Evolutionary conservation across 352 stramenopile genomes (phyloP).

Genomic region (Phytophthora hibernalis): DNA sequence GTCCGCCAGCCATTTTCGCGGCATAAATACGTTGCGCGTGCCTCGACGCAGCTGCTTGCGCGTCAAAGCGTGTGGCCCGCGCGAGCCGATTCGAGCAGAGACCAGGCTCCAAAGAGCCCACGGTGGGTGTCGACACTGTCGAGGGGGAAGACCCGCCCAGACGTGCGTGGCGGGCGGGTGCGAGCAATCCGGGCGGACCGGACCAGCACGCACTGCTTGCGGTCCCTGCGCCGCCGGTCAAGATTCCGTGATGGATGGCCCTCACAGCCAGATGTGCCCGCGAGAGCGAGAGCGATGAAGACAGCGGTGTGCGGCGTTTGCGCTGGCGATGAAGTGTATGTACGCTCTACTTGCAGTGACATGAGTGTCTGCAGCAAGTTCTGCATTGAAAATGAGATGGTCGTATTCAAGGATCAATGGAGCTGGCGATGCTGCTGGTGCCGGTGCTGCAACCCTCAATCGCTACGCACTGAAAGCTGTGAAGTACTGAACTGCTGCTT

Average conservation of each 20-base stretch:
- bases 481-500: too few species aligned
- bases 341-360: too few species aligned
- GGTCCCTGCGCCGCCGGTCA: conserved; percentile 8
- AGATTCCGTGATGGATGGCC: conserved; percentile 4
- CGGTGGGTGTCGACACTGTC: not conserved
- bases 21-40: conserved; percentile 28
- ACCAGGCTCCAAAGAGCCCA: conserved; percentile 8
- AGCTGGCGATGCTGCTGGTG: too few species aligned
- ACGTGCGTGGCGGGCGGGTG: conserved; percentile 16
- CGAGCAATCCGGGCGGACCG: conserved; percentile 3
- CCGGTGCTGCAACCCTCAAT: too few species aligned
- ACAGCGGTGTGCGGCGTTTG: not conserved
- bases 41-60: conserved; percentile 22
- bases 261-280: conserved; percentile 14
- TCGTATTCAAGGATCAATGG: too few species aligned
- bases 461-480: too few species aligned
- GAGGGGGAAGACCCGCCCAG: not conserved
- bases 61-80: conserved; percentile 13
- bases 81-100: conserved; percentile 2
- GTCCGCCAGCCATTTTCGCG: conserved; percentile 18
- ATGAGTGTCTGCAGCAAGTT: too few species aligned
- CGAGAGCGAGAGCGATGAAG: not conserved
- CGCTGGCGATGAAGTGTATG: too few species aligned
- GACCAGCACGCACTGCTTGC: not conserved
- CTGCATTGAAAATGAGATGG: too few species aligned